phyloP scores from a whole-genome alignment of 805 yeast genomes.

The Pichia insulana region DNA sequence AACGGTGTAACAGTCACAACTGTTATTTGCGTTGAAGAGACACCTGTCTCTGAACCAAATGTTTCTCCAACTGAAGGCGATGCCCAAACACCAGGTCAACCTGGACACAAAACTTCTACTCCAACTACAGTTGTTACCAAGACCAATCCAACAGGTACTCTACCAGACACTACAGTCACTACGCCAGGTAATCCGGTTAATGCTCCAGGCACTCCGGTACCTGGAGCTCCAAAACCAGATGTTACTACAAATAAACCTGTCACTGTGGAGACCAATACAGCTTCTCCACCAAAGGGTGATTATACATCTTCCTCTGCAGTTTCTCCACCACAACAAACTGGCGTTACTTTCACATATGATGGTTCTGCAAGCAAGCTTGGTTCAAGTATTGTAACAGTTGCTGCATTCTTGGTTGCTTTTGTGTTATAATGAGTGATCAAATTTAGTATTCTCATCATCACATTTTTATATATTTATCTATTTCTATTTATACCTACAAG shows the following conservation, averaged over 20 bases:
- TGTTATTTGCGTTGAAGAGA: slow-evolving; percentile 1
- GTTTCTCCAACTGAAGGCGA: not conserved
- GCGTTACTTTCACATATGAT: not conserved
- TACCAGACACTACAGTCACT: too few relatives aligned
- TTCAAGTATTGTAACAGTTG: not conserved
- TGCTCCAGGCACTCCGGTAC: not conserved
- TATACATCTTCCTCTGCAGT: not conserved
- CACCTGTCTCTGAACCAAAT: not conserved
- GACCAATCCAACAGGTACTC: not conserved
- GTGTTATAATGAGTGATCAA: not conserved
- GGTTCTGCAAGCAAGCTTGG: slow-evolving; percentile 3
- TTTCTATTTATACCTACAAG: too few relatives aligned
- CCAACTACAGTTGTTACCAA: not conserved
- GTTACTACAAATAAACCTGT: too few relatives aligned
- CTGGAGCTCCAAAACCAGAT: too few relatives aligned
- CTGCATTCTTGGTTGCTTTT: slow-evolving; percentile 1
- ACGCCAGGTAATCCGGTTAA: too few relatives aligned
- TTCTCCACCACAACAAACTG: not conserved
- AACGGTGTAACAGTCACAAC: slow-evolving; percentile 2
- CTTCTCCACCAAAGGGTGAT: not conserved
- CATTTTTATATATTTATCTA: too few relatives aligned
- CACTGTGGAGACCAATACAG: too few relatives aligned
- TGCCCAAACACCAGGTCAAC: not conserved
- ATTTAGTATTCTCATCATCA: too few relatives aligned
- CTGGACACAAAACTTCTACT: not conserved